phyloP scores from a whole-genome alignment of 1,139 yeast species.

The Debaryomyces nepalensis region DNA sequence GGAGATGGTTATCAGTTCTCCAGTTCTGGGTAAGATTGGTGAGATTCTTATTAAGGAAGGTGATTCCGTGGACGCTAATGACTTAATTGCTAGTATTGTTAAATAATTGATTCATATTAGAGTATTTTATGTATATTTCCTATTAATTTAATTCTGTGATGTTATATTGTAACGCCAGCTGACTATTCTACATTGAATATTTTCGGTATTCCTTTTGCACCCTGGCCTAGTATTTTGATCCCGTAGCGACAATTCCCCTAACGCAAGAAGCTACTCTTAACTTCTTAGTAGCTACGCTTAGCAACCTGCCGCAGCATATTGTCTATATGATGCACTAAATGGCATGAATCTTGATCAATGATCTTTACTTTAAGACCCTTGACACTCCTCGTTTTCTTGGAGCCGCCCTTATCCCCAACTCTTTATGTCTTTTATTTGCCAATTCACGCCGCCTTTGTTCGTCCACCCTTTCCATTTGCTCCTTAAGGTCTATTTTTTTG shows the following conservation, averaged over 20 bases:
- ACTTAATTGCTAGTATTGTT: conserved; percentile 58
- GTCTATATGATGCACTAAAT: too few relatives aligned
- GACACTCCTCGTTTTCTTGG: conserved; percentile 10
- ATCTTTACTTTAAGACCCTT: conserved; percentile 13
- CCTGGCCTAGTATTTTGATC: too few relatives aligned
- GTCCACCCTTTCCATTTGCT: conserved; percentile 24
- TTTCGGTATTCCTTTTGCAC: too few relatives aligned
- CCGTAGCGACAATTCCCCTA: too few relatives aligned
- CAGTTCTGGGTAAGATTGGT: conserved; percentile 81
- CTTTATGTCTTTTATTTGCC: conserved; percentile 27
- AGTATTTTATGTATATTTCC: conserved; percentile 1
- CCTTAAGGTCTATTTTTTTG: conserved; percentile 29
- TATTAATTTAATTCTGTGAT: conserved; percentile 8
- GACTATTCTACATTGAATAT: too few relatives aligned
- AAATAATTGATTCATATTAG: conserved; percentile 20
- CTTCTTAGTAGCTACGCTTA: too few relatives aligned
- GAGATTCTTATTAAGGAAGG: conserved; percentile 82
- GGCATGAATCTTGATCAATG: too few relatives aligned
- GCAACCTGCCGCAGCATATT: too few relatives aligned
- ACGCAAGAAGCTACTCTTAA: too few relatives aligned
- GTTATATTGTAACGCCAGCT: neutral
- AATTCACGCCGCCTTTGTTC: conserved; percentile 22
- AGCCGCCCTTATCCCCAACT: conserved; percentile 26
- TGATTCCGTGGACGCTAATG: conserved; percentile 94
- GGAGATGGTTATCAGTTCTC: conserved; percentile 99